A percentile compares a stretch with the other conserved stretches of the same genome.
phyloP scores from a whole-genome alignment of 495 filamentous ascomycete genomes.

The Sabuloglossum arenarium region DNA sequence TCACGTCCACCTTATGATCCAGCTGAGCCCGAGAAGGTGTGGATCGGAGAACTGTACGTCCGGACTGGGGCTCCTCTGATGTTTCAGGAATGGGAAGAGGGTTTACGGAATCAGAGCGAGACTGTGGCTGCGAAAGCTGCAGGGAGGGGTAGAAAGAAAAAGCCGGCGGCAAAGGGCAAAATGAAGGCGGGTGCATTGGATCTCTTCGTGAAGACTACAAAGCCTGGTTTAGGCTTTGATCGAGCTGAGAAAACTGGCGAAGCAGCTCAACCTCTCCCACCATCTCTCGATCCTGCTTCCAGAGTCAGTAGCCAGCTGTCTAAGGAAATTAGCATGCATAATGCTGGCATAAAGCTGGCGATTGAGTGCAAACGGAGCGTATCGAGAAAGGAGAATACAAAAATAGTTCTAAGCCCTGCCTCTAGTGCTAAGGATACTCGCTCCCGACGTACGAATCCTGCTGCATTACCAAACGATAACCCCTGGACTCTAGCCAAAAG shows the following conservation, averaged over 20 bases:
- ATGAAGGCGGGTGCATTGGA: constrained; percentile 4
- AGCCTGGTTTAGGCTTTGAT: not conserved
- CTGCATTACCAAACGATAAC: not conserved
- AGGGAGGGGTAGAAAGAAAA: not conserved
- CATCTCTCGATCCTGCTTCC: not conserved
- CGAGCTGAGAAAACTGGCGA: not conserved
- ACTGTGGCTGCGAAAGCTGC: not conserved
- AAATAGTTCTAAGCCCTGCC: not conserved
- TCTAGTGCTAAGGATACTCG: not conserved
- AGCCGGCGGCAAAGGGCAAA: not conserved
- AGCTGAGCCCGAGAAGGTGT: constrained; percentile 40
- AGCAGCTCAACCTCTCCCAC: not conserved
- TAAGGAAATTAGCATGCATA: not conserved
- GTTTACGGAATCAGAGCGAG: constrained; percentile 13
- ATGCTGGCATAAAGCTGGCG: not conserved
- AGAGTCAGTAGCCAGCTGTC: not conserved
- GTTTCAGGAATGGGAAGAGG: constrained; percentile 60
- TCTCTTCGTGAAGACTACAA: constrained; percentile 1
- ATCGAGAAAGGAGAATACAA: not conserved
- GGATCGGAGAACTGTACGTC: constrained; percentile 55
- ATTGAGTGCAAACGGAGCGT: not conserved
- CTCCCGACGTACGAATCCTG: not conserved
- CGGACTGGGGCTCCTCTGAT: constrained; percentile 48
- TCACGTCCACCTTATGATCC: constrained; percentile 34
- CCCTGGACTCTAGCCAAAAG: constrained; percentile 2